A percentile compares a stretch with the other conserved stretches of the same genome.
Conservation (phyloP, 2,329 filamentous ascomycete species). For the Trichothecium sympodiale region DNA sequence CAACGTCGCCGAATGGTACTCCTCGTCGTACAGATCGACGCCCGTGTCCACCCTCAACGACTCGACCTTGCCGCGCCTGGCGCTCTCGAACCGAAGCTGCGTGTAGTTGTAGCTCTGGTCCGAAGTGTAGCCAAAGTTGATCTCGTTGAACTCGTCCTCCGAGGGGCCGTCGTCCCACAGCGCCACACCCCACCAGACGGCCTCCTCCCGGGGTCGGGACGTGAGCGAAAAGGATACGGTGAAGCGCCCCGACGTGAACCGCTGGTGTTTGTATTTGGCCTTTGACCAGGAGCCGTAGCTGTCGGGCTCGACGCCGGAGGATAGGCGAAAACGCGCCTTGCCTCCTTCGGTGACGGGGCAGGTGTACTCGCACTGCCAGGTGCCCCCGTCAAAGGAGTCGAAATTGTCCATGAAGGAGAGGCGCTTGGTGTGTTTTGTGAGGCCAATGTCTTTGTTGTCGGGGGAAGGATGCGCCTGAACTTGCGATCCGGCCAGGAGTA, state of each 20-base stretch:
- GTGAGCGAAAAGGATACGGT: slow-evolving; percentile 8
- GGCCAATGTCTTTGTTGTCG: too few relatives aligned
- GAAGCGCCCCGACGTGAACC: slow-evolving; percentile 9
- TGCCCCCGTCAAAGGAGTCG: slow-evolving; percentile 4
- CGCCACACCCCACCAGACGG: slow-evolving; percentile 11
- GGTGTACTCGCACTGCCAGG: slow-evolving; percentile 9
- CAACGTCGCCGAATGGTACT: slow-evolving; percentile 8
- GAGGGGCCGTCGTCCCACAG: slow-evolving; percentile 7
- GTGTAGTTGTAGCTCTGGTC: slow-evolving; percentile 5
- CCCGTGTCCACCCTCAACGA: slow-evolving; percentile 6
- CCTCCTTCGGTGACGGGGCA: slow-evolving; percentile 9
- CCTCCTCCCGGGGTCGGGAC: slow-evolving; percentile 2
- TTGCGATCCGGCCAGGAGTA: too few relatives aligned
- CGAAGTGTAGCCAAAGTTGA: slow-evolving; percentile 12
- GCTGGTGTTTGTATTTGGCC: slow-evolving; percentile 6
- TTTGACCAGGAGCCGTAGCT: slow-evolving; percentile 10
- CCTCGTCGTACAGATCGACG: slow-evolving; percentile 7
- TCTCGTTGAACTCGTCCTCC: slow-evolving; percentile 8
- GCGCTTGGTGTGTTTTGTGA: too few relatives aligned
- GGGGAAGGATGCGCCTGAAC: too few relatives aligned
- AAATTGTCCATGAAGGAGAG: slow-evolving; percentile 10
- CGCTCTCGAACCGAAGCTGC: slow-evolving; percentile 8
- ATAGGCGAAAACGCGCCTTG: slow-evolving; percentile 8
- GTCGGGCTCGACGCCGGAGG: slow-evolving; percentile 4
- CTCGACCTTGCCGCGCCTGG: slow-evolving; percentile 2